phyloP scores from a whole-genome alignment of 179 eudicot species.

The Actinidia chinensis region DNA sequence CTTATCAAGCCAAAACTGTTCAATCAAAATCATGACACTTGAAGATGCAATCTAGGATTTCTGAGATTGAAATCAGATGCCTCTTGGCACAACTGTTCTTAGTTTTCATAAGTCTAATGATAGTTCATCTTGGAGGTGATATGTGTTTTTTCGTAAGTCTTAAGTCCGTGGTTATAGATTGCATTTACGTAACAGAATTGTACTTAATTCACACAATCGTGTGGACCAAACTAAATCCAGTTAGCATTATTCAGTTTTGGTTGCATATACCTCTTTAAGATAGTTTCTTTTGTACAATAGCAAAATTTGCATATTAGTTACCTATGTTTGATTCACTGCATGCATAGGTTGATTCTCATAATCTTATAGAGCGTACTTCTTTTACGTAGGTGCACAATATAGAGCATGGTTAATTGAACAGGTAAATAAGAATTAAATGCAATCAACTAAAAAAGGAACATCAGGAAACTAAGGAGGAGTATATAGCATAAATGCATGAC shows the following conservation, averaged over 20 bases:
- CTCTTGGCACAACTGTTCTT: slow-evolving; percentile 14
- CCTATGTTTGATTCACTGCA: slow-evolving; percentile 14
- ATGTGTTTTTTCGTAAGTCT: slow-evolving; percentile 23
- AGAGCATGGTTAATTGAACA: neutral
- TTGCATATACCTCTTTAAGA: slow-evolving; percentile 14
- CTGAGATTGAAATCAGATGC: slow-evolving; percentile 17
- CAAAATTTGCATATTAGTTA: slow-evolving; percentile 5
- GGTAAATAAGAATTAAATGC: neutral
- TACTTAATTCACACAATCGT: slow-evolving; percentile 27
- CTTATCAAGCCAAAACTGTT: slow-evolving; percentile 27
- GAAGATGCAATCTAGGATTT: slow-evolving; percentile 25
- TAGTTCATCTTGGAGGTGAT: slow-evolving; percentile 25
- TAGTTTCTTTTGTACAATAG: slow-evolving; percentile 26
- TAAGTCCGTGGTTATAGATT: slow-evolving; percentile 27
- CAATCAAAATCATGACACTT: slow-evolving; percentile 26
- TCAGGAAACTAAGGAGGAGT: no score
- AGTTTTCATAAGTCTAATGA: slow-evolving; percentile 22
- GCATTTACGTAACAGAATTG: slow-evolving; percentile 22
- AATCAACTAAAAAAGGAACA: neutral
- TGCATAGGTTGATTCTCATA: slow-evolving; percentile 14
- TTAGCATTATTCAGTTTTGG: slow-evolving; percentile 34
- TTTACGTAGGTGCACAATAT: slow-evolving; percentile 1
- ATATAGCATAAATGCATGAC: neutral
- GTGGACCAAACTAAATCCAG: slow-evolving; percentile 22
- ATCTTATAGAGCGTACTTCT: neutral